A percentile compares a stretch with the other conserved stretches of the same genome.
These are phyloP conservation scores for Leucocoprinus leucothites DNA, from an alignment of 768 basidiomycete species.

Conservation along the genomic window DNA sequence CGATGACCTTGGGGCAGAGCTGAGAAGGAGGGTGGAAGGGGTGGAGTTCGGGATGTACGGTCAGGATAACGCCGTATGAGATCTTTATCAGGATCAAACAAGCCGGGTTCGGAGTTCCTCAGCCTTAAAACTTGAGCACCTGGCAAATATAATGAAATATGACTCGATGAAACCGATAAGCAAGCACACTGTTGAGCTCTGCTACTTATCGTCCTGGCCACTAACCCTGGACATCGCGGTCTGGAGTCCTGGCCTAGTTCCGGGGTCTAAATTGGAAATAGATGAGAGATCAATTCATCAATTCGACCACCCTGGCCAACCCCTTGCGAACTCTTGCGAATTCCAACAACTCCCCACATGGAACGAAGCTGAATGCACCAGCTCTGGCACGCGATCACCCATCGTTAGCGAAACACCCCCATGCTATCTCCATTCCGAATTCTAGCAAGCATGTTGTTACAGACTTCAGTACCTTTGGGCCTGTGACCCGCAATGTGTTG, in stretches of 20 bases:
- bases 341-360: background rate
- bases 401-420: constrained; percentile 2
- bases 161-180: no score
- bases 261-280: no score
- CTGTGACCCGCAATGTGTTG: background rate
- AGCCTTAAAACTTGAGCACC: no score
- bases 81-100: background rate
- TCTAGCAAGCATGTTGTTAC: background rate
- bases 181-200: no score
- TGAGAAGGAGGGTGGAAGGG: no score
- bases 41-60: no score
- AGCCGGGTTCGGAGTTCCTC: background rate
- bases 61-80: background rate
- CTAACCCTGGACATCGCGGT: no score
- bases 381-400: background rate
- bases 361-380: background rate
- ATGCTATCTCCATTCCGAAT: background rate
- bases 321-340: background rate
- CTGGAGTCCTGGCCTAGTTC: no score
- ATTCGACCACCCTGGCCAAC: background rate
- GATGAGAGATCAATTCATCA: background rate
- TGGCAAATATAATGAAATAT: no score
- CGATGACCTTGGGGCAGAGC: no score
- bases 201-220: no score
- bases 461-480: background rate